phyloP scores from a whole-genome alignment of 2,329 filamentous ascomycete genomes.

The Golovinomyces cichoracearum region DNA sequence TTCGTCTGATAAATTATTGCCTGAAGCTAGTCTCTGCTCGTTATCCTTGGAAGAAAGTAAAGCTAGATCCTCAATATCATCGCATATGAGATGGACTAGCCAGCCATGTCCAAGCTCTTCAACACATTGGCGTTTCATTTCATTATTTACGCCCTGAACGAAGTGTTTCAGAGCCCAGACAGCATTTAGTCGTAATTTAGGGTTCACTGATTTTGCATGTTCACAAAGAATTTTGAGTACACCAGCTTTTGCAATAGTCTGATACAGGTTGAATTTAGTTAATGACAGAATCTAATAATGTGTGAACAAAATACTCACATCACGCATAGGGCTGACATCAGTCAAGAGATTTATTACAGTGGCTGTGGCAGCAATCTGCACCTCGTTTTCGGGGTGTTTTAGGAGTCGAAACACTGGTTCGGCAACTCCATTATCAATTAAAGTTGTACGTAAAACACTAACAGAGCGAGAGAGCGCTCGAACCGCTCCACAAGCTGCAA shows the following conservation, averaged over 20 bases:
- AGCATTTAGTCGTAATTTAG: conserved; percentile 58
- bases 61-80: conserved; percentile 30
- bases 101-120: conserved; percentile 54
- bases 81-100: conserved; percentile 53
- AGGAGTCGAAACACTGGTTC: conserved; percentile 53
- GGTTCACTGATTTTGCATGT: conserved; percentile 57
- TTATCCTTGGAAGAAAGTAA: conserved; percentile 16
- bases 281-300: background rate
- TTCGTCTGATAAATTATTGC: conserved; percentile 24
- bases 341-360: conserved; percentile 64
- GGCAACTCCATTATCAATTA: conserved; percentile 66
- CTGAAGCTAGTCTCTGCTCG: background rate
- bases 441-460: conserved; percentile 53
- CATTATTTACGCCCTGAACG: conserved; percentile 42
- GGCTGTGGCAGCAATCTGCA: conserved; percentile 66
- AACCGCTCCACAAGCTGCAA: conserved; percentile 63
- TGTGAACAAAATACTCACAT: conserved; percentile 28
- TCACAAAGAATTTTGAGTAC: conserved; percentile 55
- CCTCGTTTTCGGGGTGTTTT: conserved; percentile 45
- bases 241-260: conserved; percentile 48
- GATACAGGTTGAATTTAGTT: conserved; percentile 3
- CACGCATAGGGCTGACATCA: conserved; percentile 75
- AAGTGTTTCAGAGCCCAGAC: conserved; percentile 89
- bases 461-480: conserved; percentile 66
- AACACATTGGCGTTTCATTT: conserved; percentile 51